A percentile compares a stretch with the other conserved stretches of the same genome.
Evolutionary conservation across 1,139 yeast genomes (phyloP).

Genomic region (Scheffersomyces quercinus): DNA sequence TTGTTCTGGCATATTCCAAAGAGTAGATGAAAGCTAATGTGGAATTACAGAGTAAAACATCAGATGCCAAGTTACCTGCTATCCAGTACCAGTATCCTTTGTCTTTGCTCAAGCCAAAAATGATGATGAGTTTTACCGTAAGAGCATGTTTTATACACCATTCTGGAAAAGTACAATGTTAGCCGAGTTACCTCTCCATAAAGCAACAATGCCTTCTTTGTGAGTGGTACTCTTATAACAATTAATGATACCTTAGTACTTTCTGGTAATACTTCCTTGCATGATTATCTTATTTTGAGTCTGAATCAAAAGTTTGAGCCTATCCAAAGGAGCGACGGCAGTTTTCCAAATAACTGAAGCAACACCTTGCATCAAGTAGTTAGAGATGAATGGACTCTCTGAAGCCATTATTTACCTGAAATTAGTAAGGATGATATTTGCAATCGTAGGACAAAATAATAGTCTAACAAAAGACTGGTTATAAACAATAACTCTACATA

Average conservation of each 20-base stretch:
- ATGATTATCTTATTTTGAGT: conserved; percentile 83
- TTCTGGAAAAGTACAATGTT: conserved; percentile 85
- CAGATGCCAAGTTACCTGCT: conserved; percentile 79
- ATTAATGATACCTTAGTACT: conserved; percentile 68
- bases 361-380: conserved; percentile 79
- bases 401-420: too few species aligned
- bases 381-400: conserved; percentile 41
- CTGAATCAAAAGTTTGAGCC: conserved; percentile 78
- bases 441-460: too few species aligned
- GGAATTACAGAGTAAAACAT: conserved; percentile 83
- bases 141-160: conserved; percentile 80
- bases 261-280: conserved; percentile 71
- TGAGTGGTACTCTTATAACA: conserved; percentile 73
- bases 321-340: conserved; percentile 83
- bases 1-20: conserved; percentile 80
- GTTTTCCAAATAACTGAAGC: conserved; percentile 86
- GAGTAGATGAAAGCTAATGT: conserved; percentile 76
- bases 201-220: conserved; percentile 68
- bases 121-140: conserved; percentile 78
- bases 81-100: conserved; percentile 70
- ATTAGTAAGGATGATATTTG: too few species aligned
- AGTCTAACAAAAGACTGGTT: too few species aligned
- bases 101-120: conserved; percentile 75
- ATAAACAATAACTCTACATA: too few species aligned
- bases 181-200: conserved; percentile 88